These are phyloP conservation scores for Pseudogymnoascus verrucosus DNA, from an alignment of 2,329 filamentous ascomycete species.

Conservation along the genomic window DNA sequence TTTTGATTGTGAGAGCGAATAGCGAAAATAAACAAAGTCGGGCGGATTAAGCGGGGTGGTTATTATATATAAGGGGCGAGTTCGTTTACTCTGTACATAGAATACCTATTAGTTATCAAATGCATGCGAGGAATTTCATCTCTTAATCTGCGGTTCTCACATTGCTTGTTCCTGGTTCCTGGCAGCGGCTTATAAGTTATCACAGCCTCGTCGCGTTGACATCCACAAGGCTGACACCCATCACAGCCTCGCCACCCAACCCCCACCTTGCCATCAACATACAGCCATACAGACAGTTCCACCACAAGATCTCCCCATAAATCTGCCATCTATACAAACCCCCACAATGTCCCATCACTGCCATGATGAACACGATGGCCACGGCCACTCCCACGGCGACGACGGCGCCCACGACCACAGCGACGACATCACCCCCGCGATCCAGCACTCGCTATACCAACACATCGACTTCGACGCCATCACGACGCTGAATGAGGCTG, in stretches of 20 bases:
- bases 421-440: conserved; percentile 84
- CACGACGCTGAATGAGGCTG: conserved; percentile 74
- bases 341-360: conserved; percentile 34
- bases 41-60: not conserved
- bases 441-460: conserved; percentile 85
- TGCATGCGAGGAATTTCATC: not conserved
- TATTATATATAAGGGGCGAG: not conserved
- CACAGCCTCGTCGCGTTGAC: not conserved
- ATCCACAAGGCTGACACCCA: not conserved
- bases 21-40: not conserved
- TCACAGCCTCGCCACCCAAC: not conserved
- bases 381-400: conserved; percentile 54
- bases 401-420: conserved; percentile 78
- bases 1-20: not conserved
- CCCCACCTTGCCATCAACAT: not conserved
- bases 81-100: conserved; percentile 1
- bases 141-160: not conserved
- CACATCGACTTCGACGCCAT: conserved; percentile 87
- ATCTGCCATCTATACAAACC: not conserved
- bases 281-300: not conserved
- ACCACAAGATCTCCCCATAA: not conserved
- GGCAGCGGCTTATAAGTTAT: not conserved
- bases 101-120: not conserved
- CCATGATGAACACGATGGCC: conserved; percentile 39
- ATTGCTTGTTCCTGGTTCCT: conserved; percentile 2